Evolutionary conservation across 106 monocot species (phyloP), one percentile per base, ranked within the genome.

Genomic region (Chionographis japonica): DNA sequence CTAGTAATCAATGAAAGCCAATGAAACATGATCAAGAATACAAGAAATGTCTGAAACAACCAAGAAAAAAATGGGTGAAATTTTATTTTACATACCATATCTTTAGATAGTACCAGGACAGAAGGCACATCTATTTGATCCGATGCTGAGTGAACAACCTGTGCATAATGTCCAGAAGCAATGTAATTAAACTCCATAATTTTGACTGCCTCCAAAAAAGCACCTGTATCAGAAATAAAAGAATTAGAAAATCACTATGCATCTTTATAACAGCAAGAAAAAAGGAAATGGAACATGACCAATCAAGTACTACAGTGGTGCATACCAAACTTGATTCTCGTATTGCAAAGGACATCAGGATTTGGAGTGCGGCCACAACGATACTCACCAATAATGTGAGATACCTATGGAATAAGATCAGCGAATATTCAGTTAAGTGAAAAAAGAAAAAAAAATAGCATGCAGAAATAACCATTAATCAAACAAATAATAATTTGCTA

Each of bases 321-420:
- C 69, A 50, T 78, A 95, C 97, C 97, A 87, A 97, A 97, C 62
- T 97, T 97, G 61, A 97, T 97, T 83, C 97, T 86, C 61, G 97
- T 89, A 79, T 97, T 97, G 77, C 97, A 97, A 72, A 97, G 89
- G 52, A 97, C 87, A 71, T 97, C 97, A 72, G 97, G 97, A 85
- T 97, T 97, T 61, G 97, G 97, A 57, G 97, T 97, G 36, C 82
- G 92, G 4, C 97, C 97, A 77, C 68, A 77, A n/a, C 83, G 89
- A 72, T 92, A 97, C 72, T 97, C 97, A 52, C 63, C 69, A 53
- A 97, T 97, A 11, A 97, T 89, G 72, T 97, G 82, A 66, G 92
- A 92, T 37, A 97, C 95, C 92, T 95, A 57, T 59, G 46, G 56
- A 43, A 50, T 17, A 27, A 60, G 37, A 38, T 50, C 16, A 6